phyloP scores from a whole-genome alignment of 2,329 filamentous ascomycete genomes.

The Rhynchosporium agropyri region DNA sequence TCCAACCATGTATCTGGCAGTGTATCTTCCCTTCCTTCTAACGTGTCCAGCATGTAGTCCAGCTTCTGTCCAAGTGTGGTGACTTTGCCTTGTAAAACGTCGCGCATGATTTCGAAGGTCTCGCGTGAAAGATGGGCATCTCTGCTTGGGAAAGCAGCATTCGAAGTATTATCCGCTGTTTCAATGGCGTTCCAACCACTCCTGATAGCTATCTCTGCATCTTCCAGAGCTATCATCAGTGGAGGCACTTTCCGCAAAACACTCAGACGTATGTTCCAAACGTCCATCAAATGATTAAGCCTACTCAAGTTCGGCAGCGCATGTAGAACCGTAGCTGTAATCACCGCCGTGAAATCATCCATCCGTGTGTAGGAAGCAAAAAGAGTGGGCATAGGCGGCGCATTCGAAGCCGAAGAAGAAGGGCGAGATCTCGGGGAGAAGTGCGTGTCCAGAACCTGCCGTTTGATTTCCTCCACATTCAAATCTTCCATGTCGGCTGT shows the following conservation, averaged over 20 bases:
- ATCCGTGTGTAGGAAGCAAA: slow-evolving; percentile 66
- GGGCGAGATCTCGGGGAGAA: slow-evolving; percentile 62
- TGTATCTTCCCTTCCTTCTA: slow-evolving; percentile 83
- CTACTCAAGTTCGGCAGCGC: slow-evolving; percentile 79
- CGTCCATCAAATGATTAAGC: slow-evolving; percentile 70
- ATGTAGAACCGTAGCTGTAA: slow-evolving; percentile 90
- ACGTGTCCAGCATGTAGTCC: slow-evolving; percentile 81
- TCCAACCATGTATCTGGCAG: slow-evolving; percentile 88
- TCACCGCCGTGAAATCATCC: slow-evolving; percentile 86
- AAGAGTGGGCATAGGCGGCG: slow-evolving; percentile 46
- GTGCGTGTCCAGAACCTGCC: slow-evolving; percentile 81
- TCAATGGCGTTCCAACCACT: slow-evolving; percentile 67
- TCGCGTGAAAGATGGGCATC: slow-evolving; percentile 36
- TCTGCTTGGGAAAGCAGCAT: neutral
- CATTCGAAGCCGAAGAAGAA: slow-evolving; percentile 51
- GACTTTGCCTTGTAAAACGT: slow-evolving; percentile 69
- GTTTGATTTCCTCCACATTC: slow-evolving; percentile 85
- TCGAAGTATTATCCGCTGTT: slow-evolving; percentile 26
- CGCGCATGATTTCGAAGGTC: slow-evolving; percentile 61
- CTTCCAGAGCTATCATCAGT: slow-evolving; percentile 67
- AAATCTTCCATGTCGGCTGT: slow-evolving; percentile 67
- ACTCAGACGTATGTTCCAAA: slow-evolving; percentile 76
- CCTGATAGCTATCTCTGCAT: slow-evolving; percentile 65
- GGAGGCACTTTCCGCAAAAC: slow-evolving; percentile 74
- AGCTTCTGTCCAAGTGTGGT: slow-evolving; percentile 70